Base-by-base conservation (phyloP, 495 filamentous ascomycete genomes). In the Penicillium odoratum region DNA sequence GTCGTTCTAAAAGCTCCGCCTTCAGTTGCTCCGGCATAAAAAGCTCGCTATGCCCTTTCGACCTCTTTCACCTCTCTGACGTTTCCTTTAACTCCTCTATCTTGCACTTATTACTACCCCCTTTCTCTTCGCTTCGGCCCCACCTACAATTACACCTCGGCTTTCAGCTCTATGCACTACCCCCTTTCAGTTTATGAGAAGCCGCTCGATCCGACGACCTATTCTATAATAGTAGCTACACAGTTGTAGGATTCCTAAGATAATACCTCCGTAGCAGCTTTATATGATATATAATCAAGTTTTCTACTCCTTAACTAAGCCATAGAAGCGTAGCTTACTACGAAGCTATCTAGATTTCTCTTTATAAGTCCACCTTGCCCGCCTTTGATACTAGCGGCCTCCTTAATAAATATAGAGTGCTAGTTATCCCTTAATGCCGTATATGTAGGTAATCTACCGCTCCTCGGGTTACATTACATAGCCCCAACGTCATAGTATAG, bases 101-200 rank as follows among this genome's bases (percentile, higher is more conserved):
- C 43, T 9, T 45, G n/a, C 43, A 45, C 43, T 18, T 18, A 18
- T 45, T 18, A 16, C 43, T 16, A 45, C 43, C 43, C 43, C 43
- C 46, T 48, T 48, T 48, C 26, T n/a, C 46, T 48, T 33, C 29
- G 11, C 18, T 43, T 58, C 40, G 48, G 26, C 34, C 55, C 55
- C 47, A 51, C 28, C 48, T 18, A 49, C 46, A 11, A 34, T 36
- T 34, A 26, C 40, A 3, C 38, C 16, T 46, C 21, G 48, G 48
- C 55, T 46, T 58, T 51, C 16, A 58, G 29, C 49, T 38, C n/a
- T 42, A 53, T 25, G 16, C 56, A 48, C 56, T 58, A 31, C 56
- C 49, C 49, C 56, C 47, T 58, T 48, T 48, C n/a, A 47, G 52
- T 58, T 48, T 28, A 53, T 18, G 40, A 58, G 40, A 58, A 53